Evolutionary conservation across 2,329 filamentous ascomycete species (phyloP), one percentile per base, ranked within the genome.

Genomic region (Pseudogymnoascus sp.): DNA sequence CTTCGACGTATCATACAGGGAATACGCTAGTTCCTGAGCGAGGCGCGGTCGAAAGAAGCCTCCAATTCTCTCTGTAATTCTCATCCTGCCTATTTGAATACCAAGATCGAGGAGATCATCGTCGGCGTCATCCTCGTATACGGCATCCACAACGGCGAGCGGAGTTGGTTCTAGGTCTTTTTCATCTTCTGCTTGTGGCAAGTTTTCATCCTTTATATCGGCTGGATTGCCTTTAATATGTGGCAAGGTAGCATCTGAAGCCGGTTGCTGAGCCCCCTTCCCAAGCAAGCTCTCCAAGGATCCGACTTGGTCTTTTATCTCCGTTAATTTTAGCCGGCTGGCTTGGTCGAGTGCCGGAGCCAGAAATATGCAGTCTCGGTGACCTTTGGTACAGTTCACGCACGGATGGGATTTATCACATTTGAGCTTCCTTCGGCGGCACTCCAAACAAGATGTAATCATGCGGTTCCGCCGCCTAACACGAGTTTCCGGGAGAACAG

Each of bases 271-370:
- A 31, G 89, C 83, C 73, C 90, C 87, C 48, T 85, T 79, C 74
- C 91, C 89, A 5, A 92, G 79, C 63, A 86, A 83, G 62, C 85
- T 80, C 75, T 92, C 89, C 16, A 92, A 76, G 7, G 83, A 85
- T 25, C 88, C 88, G 75, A 92, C 89, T 75, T 88, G 88, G 74
- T 92, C 89, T 76, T 92, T 92, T 73, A 92, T 87, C 71, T 91
- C 87, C 3, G 87, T 88, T 63, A 92, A 79, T 69, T 86, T 87
- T 69, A 87, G 80, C 74, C 90, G 87, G 62, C 85, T 85, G 6
- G 84, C 84, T 66, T 88, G 82, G 73, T 92, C 89, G n/a, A 90
- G 78, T 21, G 72, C 70, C 11, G 72, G 72, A 16, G 71, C 72
- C 28, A 74, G 62, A 61, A 74, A 74, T 5, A 74, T 74, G 68